Base-by-base conservation (phyloP, 2,329 filamentous ascomycete species). In the Trichoderma sp. region DNA sequence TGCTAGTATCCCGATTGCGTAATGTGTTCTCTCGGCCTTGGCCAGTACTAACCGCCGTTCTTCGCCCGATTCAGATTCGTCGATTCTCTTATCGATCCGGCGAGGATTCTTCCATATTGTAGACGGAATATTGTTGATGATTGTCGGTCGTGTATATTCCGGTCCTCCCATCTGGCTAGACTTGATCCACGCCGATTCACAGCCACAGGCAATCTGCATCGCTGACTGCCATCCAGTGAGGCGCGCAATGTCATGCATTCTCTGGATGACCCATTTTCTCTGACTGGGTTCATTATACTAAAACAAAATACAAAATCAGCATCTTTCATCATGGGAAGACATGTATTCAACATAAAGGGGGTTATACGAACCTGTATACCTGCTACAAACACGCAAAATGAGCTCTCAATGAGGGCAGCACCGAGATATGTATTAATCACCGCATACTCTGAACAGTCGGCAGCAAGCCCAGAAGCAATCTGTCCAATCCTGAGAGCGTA, bases 181-280 rank as follows among this genome's bases (percentile, higher is more conserved):
- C 75, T 90, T 92, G 68, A 87, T 84, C 95, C 95, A 99, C 0
- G 89, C 86, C 3, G 89, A 90, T 78, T 98, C 94, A 77, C 93
- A 97, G 1, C 93, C 93, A 58, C 87, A 84, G 0, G 92, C 92
- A 70, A 97, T 94, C 48, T 93, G 88, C 37, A 88, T 86, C 1
- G 93, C 91, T 1, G 91, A 93, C 73, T 93, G 90, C 91, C 93
- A 97, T 0, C 95, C 95, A 0, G 93, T 97, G 8, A 95, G 83
- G 1, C 89, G 87, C 2, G 91, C 87, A 45, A 97, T 89, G 72
- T 93, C 89, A 72, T 89, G 86, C 66, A 97, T 84, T 32, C 91
- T 88, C 37, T 85, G 84, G 70, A 97, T 85, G 0, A 90, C 86
- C 92, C 93, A 97, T 67, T 86, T 84, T 1, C 95, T 88, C 74